Conservation (phyloP, 2,329 filamentous ascomycete genomes). For the Paraphoma chrysanthemicola region DNA sequence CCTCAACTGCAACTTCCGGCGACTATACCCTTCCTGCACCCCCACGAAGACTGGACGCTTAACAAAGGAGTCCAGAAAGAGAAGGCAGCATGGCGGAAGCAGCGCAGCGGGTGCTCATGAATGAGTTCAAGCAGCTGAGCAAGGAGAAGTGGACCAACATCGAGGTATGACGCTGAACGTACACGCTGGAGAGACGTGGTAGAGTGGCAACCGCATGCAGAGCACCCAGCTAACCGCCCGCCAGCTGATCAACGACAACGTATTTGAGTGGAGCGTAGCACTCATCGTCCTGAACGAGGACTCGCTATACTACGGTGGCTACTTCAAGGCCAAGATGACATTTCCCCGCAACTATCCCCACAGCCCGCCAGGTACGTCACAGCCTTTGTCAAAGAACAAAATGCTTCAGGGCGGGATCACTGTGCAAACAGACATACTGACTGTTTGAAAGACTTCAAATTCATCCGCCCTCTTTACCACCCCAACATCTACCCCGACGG, state of each 20-base stretch:
- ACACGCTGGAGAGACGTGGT: neutral
- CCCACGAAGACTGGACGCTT: constrained; percentile 15
- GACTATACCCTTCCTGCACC: constrained; percentile 11
- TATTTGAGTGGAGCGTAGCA: constrained; percentile 86
- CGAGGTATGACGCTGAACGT: constrained; percentile 63
- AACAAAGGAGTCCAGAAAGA: constrained; percentile 5
- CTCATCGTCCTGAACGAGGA: constrained; percentile 93
- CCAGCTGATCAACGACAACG: constrained; percentile 78
- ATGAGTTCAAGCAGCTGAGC: constrained; percentile 79
- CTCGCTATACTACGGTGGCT: constrained; percentile 89
- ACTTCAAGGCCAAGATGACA: constrained; percentile 88
- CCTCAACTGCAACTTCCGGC: neutral
- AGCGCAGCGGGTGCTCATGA: constrained; percentile 86
- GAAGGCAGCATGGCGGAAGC: constrained; percentile 34
- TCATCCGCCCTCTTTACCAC: constrained; percentile 80
- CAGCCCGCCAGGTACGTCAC: constrained; percentile 70
- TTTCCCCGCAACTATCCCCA: constrained; percentile 92
- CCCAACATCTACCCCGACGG: constrained; percentile 94
- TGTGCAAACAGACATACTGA: constrained; percentile 8
- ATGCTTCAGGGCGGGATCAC: no score
- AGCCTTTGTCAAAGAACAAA: neutral
- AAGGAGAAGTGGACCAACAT: constrained; percentile 96
- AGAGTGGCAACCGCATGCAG: constrained; percentile 12
- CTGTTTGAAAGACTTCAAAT: constrained; percentile 72
- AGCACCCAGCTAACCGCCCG: constrained; percentile 30